Percentiles rank a stretch among this genome's conserved stretches.
phyloP scores from a whole-genome alignment of 176 grass and related monocot genomes.

The Aegilops speltoides region DNA sequence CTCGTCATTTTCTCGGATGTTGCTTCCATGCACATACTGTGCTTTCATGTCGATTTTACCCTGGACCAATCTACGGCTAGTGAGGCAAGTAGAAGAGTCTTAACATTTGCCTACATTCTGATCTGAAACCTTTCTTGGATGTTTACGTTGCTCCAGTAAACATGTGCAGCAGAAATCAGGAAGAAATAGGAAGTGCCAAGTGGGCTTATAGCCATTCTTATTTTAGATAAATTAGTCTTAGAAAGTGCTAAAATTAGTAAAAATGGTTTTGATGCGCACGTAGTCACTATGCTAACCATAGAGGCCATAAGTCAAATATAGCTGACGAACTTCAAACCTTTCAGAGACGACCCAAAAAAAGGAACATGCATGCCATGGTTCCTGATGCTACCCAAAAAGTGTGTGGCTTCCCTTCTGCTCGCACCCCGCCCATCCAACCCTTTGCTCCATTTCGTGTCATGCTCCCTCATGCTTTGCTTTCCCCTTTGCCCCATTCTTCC shows the following conservation, averaged over 20 bases:
- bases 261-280: neutral
- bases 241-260: constrained; percentile 24
- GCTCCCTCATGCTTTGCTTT: constrained; percentile 31
- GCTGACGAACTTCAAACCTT: neutral
- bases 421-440: neutral
- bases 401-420: constrained; percentile 42
- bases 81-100: too few relatives aligned
- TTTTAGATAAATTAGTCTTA: constrained; percentile 9
- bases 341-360: constrained; percentile 27
- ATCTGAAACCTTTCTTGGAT: neutral
- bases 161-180: neutral
- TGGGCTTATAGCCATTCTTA: neutral
- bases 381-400: constrained; percentile 38
- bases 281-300: neutral
- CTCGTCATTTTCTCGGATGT: too few relatives aligned
- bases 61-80: too few relatives aligned
- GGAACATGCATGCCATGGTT: constrained; percentile 27
- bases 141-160: neutral
- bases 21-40: too few relatives aligned
- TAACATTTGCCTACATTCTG: neutral
- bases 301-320: constrained; percentile 19
- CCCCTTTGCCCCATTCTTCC: constrained; percentile 25
- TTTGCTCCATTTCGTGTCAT: constrained; percentile 22
- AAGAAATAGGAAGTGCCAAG: neutral
- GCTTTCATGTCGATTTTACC: too few relatives aligned